phyloP scores from a whole-genome alignment of 257 asterid species.

The Solanum virginianum region DNA sequence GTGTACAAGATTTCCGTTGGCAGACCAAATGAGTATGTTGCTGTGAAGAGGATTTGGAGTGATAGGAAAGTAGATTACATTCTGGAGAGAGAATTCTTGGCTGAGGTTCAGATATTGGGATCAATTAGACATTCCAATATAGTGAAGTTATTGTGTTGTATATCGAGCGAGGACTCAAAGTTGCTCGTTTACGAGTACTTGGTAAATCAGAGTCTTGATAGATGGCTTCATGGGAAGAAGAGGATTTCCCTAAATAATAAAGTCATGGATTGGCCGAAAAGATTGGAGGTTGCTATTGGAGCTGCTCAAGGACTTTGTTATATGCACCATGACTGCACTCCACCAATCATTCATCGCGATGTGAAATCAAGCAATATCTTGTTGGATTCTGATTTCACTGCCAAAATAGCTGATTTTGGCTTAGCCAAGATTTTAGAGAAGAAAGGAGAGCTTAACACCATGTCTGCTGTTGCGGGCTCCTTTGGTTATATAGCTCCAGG shows the following conservation, averaged over 20 bases:
- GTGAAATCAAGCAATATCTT: constrained; percentile 59
- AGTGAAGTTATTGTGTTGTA: constrained; percentile 49
- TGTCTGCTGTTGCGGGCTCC: constrained; percentile 53
- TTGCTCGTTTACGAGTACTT: constrained; percentile 55
- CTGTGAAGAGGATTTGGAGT: constrained; percentile 43
- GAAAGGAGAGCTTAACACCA: constrained; percentile 33
- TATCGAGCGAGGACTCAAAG: constrained; percentile 34
- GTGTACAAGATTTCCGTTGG: constrained; percentile 30
- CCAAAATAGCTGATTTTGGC: constrained; percentile 61
- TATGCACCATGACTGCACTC: constrained; percentile 57
- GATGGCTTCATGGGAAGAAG: constrained; percentile 36
- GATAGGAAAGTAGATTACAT: constrained; percentile 15
- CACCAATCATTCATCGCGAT: constrained; percentile 54
- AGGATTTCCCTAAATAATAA: neutral
- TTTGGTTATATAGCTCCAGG: constrained; percentile 73
- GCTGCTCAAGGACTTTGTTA: constrained; percentile 58
- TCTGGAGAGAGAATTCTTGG: constrained; percentile 46
- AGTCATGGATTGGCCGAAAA: constrained; percentile 48
- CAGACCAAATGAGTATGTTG: constrained; percentile 22
- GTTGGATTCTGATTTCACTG: constrained; percentile 38
- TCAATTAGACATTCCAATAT: constrained; percentile 47
- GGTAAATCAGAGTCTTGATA: constrained; percentile 47
- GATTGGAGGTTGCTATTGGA: constrained; percentile 52
- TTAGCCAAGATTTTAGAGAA: constrained; percentile 37
- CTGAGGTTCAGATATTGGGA: constrained; percentile 55